A percentile compares a stretch with the other conserved stretches of the same genome.
phyloP scores from a whole-genome alignment of 768 basidiomycete genomes.

The Suillus spraguei region DNA sequence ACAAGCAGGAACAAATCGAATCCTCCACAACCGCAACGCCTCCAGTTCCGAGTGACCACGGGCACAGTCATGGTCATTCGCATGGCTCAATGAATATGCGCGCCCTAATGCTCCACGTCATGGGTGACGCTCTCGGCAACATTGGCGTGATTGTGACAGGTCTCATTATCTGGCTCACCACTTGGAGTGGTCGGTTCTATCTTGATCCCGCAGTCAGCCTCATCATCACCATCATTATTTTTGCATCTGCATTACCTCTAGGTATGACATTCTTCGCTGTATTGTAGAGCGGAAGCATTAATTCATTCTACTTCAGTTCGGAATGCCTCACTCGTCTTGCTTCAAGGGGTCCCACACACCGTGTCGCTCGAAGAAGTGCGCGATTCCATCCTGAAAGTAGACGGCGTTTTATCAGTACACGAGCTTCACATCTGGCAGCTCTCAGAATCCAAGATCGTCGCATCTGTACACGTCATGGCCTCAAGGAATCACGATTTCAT shows the following conservation, averaged over 20 bases:
- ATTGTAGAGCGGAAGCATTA: slow-evolving; percentile 7
- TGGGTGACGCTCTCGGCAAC: slow-evolving; percentile 97
- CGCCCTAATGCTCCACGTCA: slow-evolving; percentile 89
- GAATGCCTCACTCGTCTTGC: slow-evolving; percentile 90
- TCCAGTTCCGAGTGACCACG: slow-evolving; percentile 19
- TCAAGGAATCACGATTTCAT: slow-evolving; percentile 87
- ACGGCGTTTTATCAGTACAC: slow-evolving; percentile 84
- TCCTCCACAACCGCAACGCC: slow-evolving; percentile 10
- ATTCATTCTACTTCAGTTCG: slow-evolving; percentile 50
- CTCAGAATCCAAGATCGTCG: slow-evolving; percentile 92
- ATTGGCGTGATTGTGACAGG: slow-evolving; percentile 97
- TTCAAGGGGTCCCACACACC: slow-evolving; percentile 91
- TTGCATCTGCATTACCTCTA: slow-evolving; percentile 91
- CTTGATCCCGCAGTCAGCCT: slow-evolving; percentile 93
- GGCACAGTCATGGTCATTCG: slow-evolving; percentile 38
- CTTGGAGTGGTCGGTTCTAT: slow-evolving; percentile 86
- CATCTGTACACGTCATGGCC: slow-evolving; percentile 92
- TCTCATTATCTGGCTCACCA: slow-evolving; percentile 88
- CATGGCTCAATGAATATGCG: slow-evolving; percentile 95
- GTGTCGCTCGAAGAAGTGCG: slow-evolving; percentile 88
- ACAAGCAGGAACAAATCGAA: slow-evolving; percentile 47
- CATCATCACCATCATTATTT: slow-evolving; percentile 94
- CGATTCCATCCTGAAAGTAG: slow-evolving; percentile 72
- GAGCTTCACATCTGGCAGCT: slow-evolving; percentile 98
- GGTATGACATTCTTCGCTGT: slow-evolving; percentile 46